Percentiles rank a stretch among this genome's conserved stretches.
These are phyloP conservation scores for Claviceps arundinis DNA, from an alignment of 2,329 filamentous ascomycete species.

Conservation along the genomic window DNA sequence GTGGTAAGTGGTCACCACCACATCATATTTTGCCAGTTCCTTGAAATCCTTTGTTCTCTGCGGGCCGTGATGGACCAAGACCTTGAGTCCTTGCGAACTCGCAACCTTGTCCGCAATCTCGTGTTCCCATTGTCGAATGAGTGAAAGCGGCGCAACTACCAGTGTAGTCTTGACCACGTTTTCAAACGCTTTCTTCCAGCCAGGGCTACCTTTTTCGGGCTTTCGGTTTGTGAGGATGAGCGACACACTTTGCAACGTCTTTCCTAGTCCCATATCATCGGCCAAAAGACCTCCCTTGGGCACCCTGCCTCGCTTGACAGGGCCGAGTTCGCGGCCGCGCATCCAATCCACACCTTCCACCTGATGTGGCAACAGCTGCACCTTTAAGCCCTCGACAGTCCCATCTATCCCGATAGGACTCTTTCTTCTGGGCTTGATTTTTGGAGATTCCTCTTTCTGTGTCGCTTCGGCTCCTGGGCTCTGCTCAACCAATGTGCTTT, in stretches of 20 bases:
- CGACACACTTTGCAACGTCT: conserved; percentile 88
- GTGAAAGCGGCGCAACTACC: conserved; percentile 80
- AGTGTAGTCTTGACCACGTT: conserved; percentile 67
- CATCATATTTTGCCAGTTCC: conserved; percentile 74
- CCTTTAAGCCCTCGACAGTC: conserved; percentile 62
- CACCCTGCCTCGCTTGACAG: conserved; percentile 64
- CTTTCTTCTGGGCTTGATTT: conserved; percentile 9
- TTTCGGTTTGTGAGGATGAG: conserved; percentile 75
- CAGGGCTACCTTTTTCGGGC: conserved; percentile 41
- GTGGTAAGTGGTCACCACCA: conserved; percentile 95
- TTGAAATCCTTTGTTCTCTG: conserved; percentile 66
- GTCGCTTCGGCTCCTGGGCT: conserved; percentile 11
- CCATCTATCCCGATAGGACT: conserved; percentile 30
- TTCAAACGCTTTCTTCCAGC: conserved; percentile 55
- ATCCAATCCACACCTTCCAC: conserved; percentile 93
- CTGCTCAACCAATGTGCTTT: conserved; percentile 3
- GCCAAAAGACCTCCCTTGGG: conserved; percentile 91
- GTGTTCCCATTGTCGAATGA: conserved; percentile 94
- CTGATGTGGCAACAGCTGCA: conserved; percentile 85
- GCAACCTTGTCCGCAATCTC: conserved; percentile 79
- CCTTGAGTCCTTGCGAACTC: conserved; percentile 55
- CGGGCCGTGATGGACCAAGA: conserved; percentile 84
- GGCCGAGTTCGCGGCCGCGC: conserved; percentile 79
- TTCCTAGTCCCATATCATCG: conserved; percentile 94
- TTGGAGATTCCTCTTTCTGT: neutral